Evolutionary conservation across 2,329 filamentous ascomycete genomes (phyloP).

Genomic region (Coniochaeta sp.): DNA sequence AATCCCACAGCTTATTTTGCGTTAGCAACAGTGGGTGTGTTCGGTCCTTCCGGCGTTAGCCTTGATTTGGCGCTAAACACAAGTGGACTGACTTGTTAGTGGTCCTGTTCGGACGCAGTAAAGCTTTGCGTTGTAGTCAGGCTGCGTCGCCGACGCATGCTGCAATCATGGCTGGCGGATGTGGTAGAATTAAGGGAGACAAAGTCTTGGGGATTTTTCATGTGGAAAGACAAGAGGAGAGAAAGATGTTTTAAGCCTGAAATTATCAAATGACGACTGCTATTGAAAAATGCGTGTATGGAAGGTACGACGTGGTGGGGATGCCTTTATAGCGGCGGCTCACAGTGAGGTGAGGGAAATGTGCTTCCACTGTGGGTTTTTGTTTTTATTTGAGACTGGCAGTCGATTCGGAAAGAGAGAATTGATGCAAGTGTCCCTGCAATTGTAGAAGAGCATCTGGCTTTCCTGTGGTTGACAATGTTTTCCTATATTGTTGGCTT

Average conservation of each 20-base stretch:
- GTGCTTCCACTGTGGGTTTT: background rate
- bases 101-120: too few species aligned
- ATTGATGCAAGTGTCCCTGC: background rate
- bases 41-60: background rate
- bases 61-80: too few species aligned
- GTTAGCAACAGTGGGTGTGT: background rate
- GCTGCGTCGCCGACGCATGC: too few species aligned
- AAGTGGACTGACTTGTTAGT: too few species aligned
- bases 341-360: background rate
- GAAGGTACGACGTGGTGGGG: background rate
- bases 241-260: background rate
- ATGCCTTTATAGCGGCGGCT: background rate
- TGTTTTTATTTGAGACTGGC: background rate
- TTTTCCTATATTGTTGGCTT: slow-evolving; percentile 36
- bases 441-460: background rate
- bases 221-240: background rate
- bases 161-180: too few species aligned
- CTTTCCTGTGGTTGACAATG: slow-evolving; percentile 21
- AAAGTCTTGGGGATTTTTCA: background rate
- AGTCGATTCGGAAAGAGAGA: background rate
- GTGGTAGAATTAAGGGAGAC: too few species aligned
- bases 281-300: background rate
- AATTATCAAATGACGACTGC: background rate
- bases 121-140: too few species aligned
- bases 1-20: background rate